phyloP scores from a whole-genome alignment of 2,329 filamentous ascomycete species.

The Pseudodiploospora longispora region DNA sequence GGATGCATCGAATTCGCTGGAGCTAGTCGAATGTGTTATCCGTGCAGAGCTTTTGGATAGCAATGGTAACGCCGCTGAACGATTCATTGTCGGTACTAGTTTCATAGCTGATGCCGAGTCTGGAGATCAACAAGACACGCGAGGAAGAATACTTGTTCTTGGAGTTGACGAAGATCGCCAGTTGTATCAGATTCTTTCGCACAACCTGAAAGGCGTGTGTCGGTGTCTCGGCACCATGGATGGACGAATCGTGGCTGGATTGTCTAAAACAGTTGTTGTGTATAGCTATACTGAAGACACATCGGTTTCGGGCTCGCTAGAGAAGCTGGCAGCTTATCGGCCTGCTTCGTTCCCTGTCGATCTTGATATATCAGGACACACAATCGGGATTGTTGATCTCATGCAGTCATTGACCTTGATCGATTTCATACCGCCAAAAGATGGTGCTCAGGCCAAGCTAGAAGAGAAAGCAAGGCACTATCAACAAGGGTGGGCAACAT shows the following conservation, averaged over 20 bases:
- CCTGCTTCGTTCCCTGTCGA: constrained; percentile 80
- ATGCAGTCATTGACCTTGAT: constrained; percentile 88
- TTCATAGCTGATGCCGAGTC: constrained; percentile 57
- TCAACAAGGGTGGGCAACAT: constrained; percentile 74
- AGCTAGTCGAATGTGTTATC: constrained; percentile 80
- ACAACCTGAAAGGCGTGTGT: constrained; percentile 70
- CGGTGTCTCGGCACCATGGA: constrained; percentile 67
- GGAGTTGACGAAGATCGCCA: constrained; percentile 70
- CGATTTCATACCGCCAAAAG: constrained; percentile 54
- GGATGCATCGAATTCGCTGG: constrained; percentile 38
- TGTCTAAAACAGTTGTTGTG: constrained; percentile 77
- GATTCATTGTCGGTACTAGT: constrained; percentile 87
- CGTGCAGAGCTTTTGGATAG: constrained; percentile 60
- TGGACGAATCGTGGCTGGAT: constrained; percentile 71
- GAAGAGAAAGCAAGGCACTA: constrained; percentile 72
- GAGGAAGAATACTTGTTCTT: constrained; percentile 75
- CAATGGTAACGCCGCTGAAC: constrained; percentile 53
- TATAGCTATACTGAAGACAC: constrained; percentile 50
- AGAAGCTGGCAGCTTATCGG: constrained; percentile 67
- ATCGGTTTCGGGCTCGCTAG: constrained; percentile 48
- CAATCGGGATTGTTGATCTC: constrained; percentile 79
- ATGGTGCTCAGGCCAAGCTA: constrained; percentile 54
- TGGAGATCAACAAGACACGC: constrained; percentile 35
- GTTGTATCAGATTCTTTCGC: constrained; percentile 62
- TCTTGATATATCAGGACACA: constrained; percentile 62